Base-by-base conservation (phyloP, 805 yeast genomes). In the Saccharomyces kudriavzevii region DNA sequence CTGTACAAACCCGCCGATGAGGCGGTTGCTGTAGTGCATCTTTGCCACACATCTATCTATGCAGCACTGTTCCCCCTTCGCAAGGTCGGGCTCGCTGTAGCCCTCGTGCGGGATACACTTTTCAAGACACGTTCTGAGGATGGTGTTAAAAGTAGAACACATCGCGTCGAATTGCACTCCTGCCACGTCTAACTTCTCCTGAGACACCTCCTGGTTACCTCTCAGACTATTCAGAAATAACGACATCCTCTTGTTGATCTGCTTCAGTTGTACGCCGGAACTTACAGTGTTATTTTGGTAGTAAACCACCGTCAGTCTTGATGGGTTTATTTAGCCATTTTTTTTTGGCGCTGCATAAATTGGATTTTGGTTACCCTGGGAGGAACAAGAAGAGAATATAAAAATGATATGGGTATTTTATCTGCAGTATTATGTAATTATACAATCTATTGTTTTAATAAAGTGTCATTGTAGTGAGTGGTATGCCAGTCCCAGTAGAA, bases 1-100 rank as follows among this genome's bases (percentile, higher is more conserved):
- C 56, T 76, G 75, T 57, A 77, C 74, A 68, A 71, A 64, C 14
- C 74, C 77, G 0, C 92, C 94, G 29, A 88, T 73, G 51, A 77
- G 65, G 47, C 80, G 69, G 66, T 85, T 90, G 48, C 90, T 84
- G 61, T 77, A 77, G 74, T 89, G 87, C 69, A 84, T 90, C 69
- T 91, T 91, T 58, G 82, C 71, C 47, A 87, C 92, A 72, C 98
- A 91, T 56, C 97, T 75, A 68, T 90, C 96, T 10, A 88, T 72
- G 67, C 97, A 92, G 47, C 81, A 77, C 55, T 76, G 70, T 66
- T 91, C 97, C 40, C 96, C 97, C 63, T 90, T 89, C 58, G 81
- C 83, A 52, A 91, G 73, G 26, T 92, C 97, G 9, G 80, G 77
- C 62, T 92, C 98, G 14, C 89, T 88, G 70, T 87, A 91, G 58